These are phyloP conservation scores for Peterozyma xylosa DNA, from an alignment of 805 yeast genomes.

Conservation along the genomic window DNA sequence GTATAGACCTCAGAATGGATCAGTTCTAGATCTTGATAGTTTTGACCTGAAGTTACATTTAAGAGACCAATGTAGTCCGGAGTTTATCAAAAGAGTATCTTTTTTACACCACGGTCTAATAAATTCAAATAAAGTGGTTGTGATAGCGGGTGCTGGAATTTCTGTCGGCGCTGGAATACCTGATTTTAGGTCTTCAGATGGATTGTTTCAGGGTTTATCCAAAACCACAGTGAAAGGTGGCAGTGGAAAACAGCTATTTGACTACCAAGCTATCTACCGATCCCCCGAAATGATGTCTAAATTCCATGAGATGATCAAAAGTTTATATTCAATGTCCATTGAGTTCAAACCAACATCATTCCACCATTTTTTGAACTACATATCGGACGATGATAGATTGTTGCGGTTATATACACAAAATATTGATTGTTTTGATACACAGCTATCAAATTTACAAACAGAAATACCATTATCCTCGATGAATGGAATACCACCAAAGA, in stretches of 20 bases:
- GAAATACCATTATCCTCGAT: conserved; percentile 35
- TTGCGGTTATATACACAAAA: conserved; percentile 80
- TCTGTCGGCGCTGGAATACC: conserved; percentile 66
- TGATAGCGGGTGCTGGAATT: conserved; percentile 84
- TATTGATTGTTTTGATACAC: conserved; percentile 72
- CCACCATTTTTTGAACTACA: conserved; percentile 52
- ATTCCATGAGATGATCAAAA: conserved; percentile 70
- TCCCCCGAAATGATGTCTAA: conserved; percentile 48
- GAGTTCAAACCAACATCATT: conserved; percentile 66
- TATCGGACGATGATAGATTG: conserved; percentile 58
- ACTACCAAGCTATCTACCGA: conserved; percentile 61
- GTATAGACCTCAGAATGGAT: conserved; percentile 38
- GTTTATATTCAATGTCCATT: conserved; percentile 46
- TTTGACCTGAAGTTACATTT: conserved; percentile 19
- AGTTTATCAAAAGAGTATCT: conserved; percentile 32
- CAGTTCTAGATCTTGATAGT: conserved; percentile 29
- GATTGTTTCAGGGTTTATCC: conserved; percentile 55
- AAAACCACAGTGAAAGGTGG: conserved; percentile 32
- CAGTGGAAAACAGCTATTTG: conserved; percentile 58
- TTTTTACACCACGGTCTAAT: conserved; percentile 44
- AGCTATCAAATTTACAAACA: conserved; percentile 41
- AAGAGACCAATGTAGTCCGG: conserved; percentile 21
- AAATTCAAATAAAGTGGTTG: conserved; percentile 51
- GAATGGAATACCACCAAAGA: conserved; percentile 40
- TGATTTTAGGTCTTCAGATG: conserved; percentile 73